Base-by-base conservation (phyloP, 106 monocot genomes). In the Acorus gramineus region DNA sequence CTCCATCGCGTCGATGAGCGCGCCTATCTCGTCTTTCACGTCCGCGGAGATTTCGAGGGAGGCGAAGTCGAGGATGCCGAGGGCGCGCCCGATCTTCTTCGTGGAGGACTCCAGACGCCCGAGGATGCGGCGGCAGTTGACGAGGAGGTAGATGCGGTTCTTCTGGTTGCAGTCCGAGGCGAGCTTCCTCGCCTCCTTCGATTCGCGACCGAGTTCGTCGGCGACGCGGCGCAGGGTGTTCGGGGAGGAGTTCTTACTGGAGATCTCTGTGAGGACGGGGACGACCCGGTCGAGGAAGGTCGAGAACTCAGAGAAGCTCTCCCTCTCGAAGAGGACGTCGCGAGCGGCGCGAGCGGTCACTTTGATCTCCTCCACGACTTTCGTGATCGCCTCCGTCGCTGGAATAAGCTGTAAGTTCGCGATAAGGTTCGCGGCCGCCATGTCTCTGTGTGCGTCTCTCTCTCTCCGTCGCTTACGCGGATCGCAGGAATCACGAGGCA, bases 91-190 rank as follows among this genome's bases (percentile, higher is more conserved):
- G 69, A 76, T 62, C 57, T 76, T 57, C n/a, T 47, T 49, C 42
- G 64, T 69, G 44, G 64, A 12, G 57, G 55, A 56, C n/a, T 63
- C 13, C 2, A 64, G 56, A 4, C 63, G 69, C 50, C 52, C 44
- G 57, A 64, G 43, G 63, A 47, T 64, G 12, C 52, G 48, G 10
- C 61, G 63, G 64, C 69, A 76, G 56, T 57, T 76, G 63, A 76
- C n/a, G 10, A 76, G 69, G 56, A 76, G 69, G 47, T 76, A 76
- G 14, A 76, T n/a, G 8, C 46, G 50, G 56, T 59, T 68, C 44
- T 12, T 51, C 12, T 43, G 47, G 55, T 49, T 42, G 55, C 62
- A 56, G 50, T 73, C 65, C 8, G 51, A 45, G 8, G 56, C 50
- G 8, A 73, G 50, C 3, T 42, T 42, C 13, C 45, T 4, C 3